Evolutionary conservation across 2,329 filamentous ascomycete genomes (phyloP).

Genomic region (Dactylellina leptospora): DNA sequence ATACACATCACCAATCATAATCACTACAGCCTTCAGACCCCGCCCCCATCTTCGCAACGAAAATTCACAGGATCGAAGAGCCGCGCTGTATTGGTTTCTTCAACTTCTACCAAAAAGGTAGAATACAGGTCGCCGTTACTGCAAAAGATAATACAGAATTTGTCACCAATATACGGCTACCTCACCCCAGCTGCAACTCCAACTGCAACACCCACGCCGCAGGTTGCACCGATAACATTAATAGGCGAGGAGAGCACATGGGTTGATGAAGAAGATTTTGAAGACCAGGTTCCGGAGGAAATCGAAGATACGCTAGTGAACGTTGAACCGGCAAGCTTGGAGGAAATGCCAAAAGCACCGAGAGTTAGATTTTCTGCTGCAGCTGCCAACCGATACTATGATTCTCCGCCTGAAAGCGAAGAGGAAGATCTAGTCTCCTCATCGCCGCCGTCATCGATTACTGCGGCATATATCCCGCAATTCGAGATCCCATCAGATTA

Average conservation of each 20-base stretch:
- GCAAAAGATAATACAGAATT: constrained; percentile 26
- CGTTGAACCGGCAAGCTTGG: neutral
- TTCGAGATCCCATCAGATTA: no score
- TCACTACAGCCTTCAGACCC: constrained; percentile 34
- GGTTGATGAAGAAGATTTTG: neutral
- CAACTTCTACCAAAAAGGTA: constrained; percentile 10
- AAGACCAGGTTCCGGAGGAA: neutral
- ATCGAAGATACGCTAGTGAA: neutral
- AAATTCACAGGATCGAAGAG: constrained; percentile 4
- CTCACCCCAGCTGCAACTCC: constrained; percentile 28
- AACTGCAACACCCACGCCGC: constrained; percentile 4
- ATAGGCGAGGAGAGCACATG: constrained; percentile 5
- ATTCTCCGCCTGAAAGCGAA: neutral
- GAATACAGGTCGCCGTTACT: constrained; percentile 31
- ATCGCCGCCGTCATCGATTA: neutral
- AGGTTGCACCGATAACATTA: constrained; percentile 14
- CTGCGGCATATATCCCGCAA: neutral
- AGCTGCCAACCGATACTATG: constrained; percentile 13
- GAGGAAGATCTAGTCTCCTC: neutral
- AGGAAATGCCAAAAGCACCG: constrained; percentile 31
- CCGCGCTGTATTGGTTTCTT: constrained; percentile 2
- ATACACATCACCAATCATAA: constrained; percentile 44
- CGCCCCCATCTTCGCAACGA: constrained; percentile 10
- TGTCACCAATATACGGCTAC: constrained; percentile 36
- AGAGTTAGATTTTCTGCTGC: constrained; percentile 36